Base-by-base conservation (phyloP, 768 basidiomycete species). In the Russula sp. region DNA sequence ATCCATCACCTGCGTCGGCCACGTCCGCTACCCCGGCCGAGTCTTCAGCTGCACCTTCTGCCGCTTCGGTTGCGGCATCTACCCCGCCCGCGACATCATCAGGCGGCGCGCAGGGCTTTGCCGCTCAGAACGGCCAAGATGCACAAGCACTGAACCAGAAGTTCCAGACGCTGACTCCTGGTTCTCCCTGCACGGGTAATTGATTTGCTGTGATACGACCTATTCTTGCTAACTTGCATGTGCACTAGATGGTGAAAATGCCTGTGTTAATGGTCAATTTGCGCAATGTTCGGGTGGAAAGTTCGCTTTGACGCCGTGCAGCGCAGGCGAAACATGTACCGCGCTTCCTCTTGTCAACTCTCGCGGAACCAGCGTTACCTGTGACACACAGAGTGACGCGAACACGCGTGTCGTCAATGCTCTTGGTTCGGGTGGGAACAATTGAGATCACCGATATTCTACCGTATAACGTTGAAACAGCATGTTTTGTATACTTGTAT, bases 281-380 rank as follows among this genome's bases (percentile, higher is more conserved):
- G 76, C 76, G 11, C 77, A 79, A 51, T 80, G 79, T 65, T 64
- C 70, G 35, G 66, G 63, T 38, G 74, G 73, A 46, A 69, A 70
- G 49, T 80, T 76, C 65, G 63, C 61, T 1, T 35, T 70, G 10
- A 72, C 74, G 0, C 38, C 61, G 6, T 80, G 79, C 67, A 58
- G 71, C 9, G 64, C 59, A 10, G 70, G 72, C 9, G 34, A 34
- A 1, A 50, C 39, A 18, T 80, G 79, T 68, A 69, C 70, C 32
- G 79, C 76, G 2, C 73, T 79, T 25, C 78, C 78, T 1, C 72
- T 79, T 35, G 75, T 77, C 11, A 77, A 77, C 63, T 66, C 63
- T 46, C 65, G 67, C 3, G 78, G 78, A 51, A 78, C 77, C n/a
- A 65, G 65, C 58, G 52, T 78, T 58, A 63, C 75, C 13, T 78